Conservation (phyloP, 2,329 filamentous ascomycete species). For the Teratosphaeria viscida region DNA sequence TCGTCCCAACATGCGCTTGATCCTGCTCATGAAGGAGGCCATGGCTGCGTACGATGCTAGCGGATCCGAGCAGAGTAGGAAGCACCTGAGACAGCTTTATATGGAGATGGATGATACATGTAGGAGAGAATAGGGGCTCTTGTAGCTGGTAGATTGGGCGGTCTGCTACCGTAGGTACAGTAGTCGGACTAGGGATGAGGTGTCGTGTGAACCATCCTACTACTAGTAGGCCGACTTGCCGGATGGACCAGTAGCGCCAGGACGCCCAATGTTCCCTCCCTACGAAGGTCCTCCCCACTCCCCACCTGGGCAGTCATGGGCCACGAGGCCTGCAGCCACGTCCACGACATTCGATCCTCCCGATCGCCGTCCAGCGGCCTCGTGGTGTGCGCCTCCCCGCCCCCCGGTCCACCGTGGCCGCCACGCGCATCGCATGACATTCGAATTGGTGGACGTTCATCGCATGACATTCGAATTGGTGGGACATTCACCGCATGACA, state of each 20-base stretch:
- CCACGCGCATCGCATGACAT: neutral
- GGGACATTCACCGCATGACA: too few relatives aligned
- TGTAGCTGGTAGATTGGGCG: neutral
- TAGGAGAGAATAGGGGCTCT: too few relatives aligned
- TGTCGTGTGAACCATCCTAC: neutral
- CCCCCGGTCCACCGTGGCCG: neutral
- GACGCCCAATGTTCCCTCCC: neutral
- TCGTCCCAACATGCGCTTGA: slow-evolving; percentile 2
- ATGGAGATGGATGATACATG: neutral
- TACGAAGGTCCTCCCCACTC: too few relatives aligned
- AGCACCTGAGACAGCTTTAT: neutral
- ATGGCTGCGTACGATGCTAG: neutral
- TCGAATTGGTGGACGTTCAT: too few relatives aligned
- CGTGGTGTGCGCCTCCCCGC: neutral
- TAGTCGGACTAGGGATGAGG: too few relatives aligned
- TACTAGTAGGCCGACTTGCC: neutral
- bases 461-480: too few relatives aligned
- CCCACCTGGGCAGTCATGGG: neutral
- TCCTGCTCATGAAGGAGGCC: slow-evolving; percentile 3
- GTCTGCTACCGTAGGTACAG: neutral
- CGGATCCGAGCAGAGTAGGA: neutral
- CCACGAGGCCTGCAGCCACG: neutral
- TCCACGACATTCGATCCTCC: neutral
- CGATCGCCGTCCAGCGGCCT: neutral
- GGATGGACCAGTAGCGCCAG: neutral